phyloP scores from a whole-genome alignment of 1,284 basidiomycete species.

The Boletus semigastroideus region DNA sequence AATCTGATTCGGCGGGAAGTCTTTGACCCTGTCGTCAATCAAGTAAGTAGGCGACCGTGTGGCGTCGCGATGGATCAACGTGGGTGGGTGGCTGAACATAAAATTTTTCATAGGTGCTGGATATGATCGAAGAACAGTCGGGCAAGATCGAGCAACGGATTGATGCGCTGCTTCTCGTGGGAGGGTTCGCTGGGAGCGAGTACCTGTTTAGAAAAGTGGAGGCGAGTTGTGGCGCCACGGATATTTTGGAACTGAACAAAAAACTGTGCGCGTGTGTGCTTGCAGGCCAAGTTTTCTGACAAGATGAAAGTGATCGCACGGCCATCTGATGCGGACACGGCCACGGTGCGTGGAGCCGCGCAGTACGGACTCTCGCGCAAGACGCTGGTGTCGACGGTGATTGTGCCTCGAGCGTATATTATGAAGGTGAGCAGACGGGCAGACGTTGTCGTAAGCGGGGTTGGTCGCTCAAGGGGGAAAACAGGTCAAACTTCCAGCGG shows the following conservation, averaged over 20 bases:
- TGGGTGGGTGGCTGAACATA: slow-evolving; percentile 2
- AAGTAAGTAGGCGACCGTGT: slow-evolving; percentile 57
- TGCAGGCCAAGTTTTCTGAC: slow-evolving; percentile 59
- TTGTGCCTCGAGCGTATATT: slow-evolving; percentile 76
- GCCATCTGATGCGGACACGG: slow-evolving; percentile 80
- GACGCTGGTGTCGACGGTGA: slow-evolving; percentile 72
- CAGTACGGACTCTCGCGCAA: slow-evolving; percentile 77
- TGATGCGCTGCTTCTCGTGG: slow-evolving; percentile 78
- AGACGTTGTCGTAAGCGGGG: neutral
- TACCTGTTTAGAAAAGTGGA: slow-evolving; percentile 75
- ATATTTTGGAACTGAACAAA: neutral
- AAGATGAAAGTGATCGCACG: slow-evolving; percentile 71
- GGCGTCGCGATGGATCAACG: slow-evolving; percentile 3
- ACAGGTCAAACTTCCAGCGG: slow-evolving; percentile 77
- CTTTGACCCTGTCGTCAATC: slow-evolving; percentile 75
- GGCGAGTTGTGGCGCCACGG: slow-evolving; percentile 39
- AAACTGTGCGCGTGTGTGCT: neutral
- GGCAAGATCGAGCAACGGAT: slow-evolving; percentile 61
- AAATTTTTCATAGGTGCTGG: slow-evolving; percentile 53
- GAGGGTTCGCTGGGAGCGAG: slow-evolving; percentile 81
- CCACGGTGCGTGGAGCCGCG: slow-evolving; percentile 78
- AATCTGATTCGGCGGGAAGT: slow-evolving; percentile 73
- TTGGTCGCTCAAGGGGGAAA: too few species aligned
- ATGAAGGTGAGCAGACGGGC: slow-evolving; percentile 61
- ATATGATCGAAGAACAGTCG: slow-evolving; percentile 73